Percentiles rank a stretch among this genome's conserved stretches.
phyloP scores from a whole-genome alignment of 306 rosid species.

The Cucurbita ficifolia region DNA sequence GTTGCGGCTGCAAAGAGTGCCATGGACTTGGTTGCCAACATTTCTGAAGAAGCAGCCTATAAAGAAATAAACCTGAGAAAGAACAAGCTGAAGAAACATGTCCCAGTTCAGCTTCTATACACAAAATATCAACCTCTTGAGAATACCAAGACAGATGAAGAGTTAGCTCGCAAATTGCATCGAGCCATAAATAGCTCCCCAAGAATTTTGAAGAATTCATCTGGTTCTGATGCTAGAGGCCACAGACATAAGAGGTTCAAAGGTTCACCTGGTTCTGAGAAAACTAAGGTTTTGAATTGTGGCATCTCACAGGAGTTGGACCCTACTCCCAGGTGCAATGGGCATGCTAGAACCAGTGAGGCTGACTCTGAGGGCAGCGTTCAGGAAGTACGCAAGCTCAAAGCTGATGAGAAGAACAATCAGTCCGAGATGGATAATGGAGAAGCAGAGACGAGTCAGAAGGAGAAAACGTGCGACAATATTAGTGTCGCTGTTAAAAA shows the following conservation, averaged over 20 bases:
- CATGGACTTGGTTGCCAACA: conserved; percentile 73
- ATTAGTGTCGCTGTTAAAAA: conserved; percentile 42
- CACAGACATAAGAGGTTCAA: conserved; percentile 54
- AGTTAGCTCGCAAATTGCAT: conserved; percentile 74
- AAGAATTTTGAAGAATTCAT: conserved; percentile 54
- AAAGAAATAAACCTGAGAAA: conserved; percentile 50
- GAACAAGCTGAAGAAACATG: conserved; percentile 79
- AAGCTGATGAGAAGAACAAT: conserved; percentile 38
- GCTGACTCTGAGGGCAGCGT: conserved; percentile 33
- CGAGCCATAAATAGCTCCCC: conserved; percentile 90
- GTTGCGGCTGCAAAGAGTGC: conserved; percentile 81
- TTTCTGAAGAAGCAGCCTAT: conserved; percentile 43
- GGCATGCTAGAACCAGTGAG: conserved; percentile 31
- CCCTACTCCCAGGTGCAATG: conserved; percentile 35
- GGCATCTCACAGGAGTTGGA: conserved; percentile 27
- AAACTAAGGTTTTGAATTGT: conserved; percentile 35
- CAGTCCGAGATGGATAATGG: conserved; percentile 29
- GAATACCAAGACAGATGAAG: conserved; percentile 73
- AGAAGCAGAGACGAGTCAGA: conserved; percentile 64
- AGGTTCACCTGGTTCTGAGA: conserved; percentile 38
- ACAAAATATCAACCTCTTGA: conserved; percentile 66
- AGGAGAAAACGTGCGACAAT: conserved; percentile 39
- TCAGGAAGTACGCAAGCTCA: conserved; percentile 40
- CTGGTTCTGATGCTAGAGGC: conserved; percentile 49
- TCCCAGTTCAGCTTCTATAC: conserved; percentile 91